Conservation (phyloP, 2,329 filamentous ascomycete genomes). For the Cercospora zeae-maydis region DNA sequence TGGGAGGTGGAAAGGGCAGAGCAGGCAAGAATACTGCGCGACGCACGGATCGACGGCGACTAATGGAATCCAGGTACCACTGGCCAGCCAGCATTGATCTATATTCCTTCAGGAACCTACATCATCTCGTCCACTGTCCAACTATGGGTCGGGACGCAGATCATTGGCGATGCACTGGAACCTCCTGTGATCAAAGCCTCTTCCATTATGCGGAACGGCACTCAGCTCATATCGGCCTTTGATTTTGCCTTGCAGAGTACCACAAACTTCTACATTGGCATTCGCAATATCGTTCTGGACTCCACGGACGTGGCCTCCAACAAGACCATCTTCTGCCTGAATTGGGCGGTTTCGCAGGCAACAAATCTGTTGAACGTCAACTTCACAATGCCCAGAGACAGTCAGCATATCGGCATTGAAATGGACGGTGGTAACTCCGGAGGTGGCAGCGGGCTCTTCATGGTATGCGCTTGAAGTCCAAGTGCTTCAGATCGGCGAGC, state of each 20-base stretch:
- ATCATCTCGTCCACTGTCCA: slow-evolving; percentile 72
- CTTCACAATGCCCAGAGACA: slow-evolving; percentile 38
- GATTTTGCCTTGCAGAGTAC: slow-evolving; percentile 28
- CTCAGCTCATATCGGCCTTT: slow-evolving; percentile 24
- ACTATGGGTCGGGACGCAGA: slow-evolving; percentile 86
- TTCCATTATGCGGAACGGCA: slow-evolving; percentile 17
- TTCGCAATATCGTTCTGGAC: slow-evolving; percentile 33
- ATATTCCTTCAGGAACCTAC: slow-evolving; percentile 30
- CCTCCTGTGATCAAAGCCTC: slow-evolving; percentile 64
- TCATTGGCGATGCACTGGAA: slow-evolving; percentile 72
- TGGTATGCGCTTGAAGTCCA: slow-evolving; percentile 21
- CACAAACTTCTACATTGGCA: slow-evolving; percentile 31
- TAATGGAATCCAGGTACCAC: slow-evolving; percentile 32
- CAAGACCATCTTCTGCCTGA: slow-evolving; percentile 24
- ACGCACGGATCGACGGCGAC: background rate
- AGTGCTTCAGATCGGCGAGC: background rate
- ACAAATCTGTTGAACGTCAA: slow-evolving; percentile 31
- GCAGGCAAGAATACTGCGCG: background rate
- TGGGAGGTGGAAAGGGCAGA: slow-evolving; percentile 11
- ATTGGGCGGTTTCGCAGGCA: slow-evolving; percentile 34
- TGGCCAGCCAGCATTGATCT: slow-evolving; percentile 54
- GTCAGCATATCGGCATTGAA: slow-evolving; percentile 39
- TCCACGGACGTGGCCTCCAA: slow-evolving; percentile 23
- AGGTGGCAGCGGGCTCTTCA: slow-evolving; percentile 27
- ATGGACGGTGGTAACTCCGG: slow-evolving; percentile 31